Base-by-base conservation (phyloP, 805 yeast genomes). In the Saccharomycopsis sp. region DNA sequence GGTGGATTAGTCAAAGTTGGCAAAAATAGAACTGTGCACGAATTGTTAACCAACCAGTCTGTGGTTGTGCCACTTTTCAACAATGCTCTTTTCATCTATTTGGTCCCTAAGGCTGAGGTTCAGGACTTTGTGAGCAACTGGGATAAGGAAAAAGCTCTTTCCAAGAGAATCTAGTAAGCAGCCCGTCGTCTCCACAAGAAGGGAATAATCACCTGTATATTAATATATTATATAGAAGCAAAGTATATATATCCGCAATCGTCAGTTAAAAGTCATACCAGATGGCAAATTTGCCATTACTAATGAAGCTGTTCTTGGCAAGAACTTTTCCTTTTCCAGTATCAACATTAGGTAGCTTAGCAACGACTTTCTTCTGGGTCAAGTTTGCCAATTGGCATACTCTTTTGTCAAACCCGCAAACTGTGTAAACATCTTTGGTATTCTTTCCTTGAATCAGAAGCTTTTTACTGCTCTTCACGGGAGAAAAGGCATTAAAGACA, bases 1-100 rank as follows among this genome's bases (percentile, higher is more conserved):
- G 97, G 97, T 54, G 97, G 97, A 0, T 76, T 92, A 60, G 84
- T 90, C 51, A 90, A 89, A 70, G 82, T 87, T 2, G 97, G 97
- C 24, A 88, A 85, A 68, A 89, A 87, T 63, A 79, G 83, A 21
- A 74, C 87, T 1, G 68, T 92, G 21, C 79, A 81, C 64, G 79
- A 80, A 54, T 87, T 85, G 0, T 75, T 92, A 62, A 78, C 82
- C 73, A 77, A 81, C 53, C 81, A 78, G 41, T 71, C 71, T 7
- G 88, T 95, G 15, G 76, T 75, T 23, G 82, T 89, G 7, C 96
- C 97, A 1, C 69, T 91, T 50, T 84, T 91, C 61, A 97, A 91
- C 65, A 78, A 80, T 60, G 76, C 86, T 46, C 75, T 89, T 59
- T 79, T 90, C 63, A 66, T 92, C 8, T 90, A 85, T 64, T 80